Evolutionary conservation across 2,329 filamentous ascomycete genomes (phyloP).

Genomic region (Septoria petroselini): DNA sequence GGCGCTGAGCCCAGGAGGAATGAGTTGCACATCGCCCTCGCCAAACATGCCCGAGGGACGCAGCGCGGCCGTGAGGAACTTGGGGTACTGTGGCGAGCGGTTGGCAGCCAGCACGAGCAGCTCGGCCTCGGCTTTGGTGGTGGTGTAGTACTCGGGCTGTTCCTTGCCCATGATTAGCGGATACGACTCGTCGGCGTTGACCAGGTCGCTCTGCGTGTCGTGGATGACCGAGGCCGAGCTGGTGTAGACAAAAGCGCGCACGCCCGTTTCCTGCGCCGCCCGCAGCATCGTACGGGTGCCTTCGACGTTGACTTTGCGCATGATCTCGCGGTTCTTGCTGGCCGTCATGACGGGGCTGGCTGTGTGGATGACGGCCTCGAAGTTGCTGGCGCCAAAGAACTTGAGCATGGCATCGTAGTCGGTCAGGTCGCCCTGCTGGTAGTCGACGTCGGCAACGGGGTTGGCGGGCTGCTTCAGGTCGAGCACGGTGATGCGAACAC

Average conservation of each 20-base stretch:
- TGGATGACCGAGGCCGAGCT: constrained; percentile 51
- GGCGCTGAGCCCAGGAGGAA: constrained; percentile 46
- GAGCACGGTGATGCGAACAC: constrained; percentile 47
- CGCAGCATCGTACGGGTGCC: constrained; percentile 51
- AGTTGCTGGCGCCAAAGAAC: constrained; percentile 45
- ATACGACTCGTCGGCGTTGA: constrained; percentile 51
- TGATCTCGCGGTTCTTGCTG: constrained; percentile 41
- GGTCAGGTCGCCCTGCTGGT: constrained; percentile 52
- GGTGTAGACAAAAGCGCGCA: constrained; percentile 55
- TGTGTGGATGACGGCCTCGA: constrained; percentile 51
- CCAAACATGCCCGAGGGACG: constrained; percentile 53
- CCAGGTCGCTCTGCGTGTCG: constrained; percentile 45
- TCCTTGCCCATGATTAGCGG: constrained; percentile 45
- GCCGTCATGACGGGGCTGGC: constrained; percentile 45
- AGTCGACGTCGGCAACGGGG: constrained; percentile 44
- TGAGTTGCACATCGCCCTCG: constrained; percentile 48
- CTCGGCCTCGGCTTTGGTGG: constrained; percentile 52
- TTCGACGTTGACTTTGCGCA: constrained; percentile 52
- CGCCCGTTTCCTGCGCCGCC: constrained; percentile 47
- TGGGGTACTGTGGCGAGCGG: constrained; percentile 40
- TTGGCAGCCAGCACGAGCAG: constrained; percentile 50
- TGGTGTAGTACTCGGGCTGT: constrained; percentile 52
- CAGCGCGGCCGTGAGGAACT: constrained; percentile 51
- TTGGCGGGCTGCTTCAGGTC: constrained; percentile 46
- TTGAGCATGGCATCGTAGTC: constrained; percentile 42